These are phyloP conservation scores for Scedosporium dehoogii DNA, from an alignment of 2,329 filamentous ascomycete species.

Conservation along the genomic window DNA sequence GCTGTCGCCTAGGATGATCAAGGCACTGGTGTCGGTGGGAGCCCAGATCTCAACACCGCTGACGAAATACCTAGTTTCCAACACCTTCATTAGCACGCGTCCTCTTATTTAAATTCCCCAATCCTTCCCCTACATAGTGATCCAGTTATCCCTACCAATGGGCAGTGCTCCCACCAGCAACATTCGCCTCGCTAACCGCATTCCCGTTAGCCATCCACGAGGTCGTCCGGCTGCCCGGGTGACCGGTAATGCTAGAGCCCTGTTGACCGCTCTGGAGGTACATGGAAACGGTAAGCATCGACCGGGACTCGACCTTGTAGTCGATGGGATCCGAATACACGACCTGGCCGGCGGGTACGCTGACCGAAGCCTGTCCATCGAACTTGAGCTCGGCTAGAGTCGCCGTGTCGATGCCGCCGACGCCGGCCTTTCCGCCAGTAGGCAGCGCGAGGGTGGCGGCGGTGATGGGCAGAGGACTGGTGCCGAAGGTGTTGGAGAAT, in stretches of 20 bases:
- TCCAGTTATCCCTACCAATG: constrained; percentile 24
- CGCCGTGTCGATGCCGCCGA: constrained; percentile 37
- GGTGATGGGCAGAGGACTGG: constrained; percentile 48
- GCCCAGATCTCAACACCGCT: constrained; percentile 48
- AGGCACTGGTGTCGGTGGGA: constrained; percentile 28
- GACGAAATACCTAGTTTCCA: constrained; percentile 45
- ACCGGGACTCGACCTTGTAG: constrained; percentile 37
- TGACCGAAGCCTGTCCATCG: constrained; percentile 34
- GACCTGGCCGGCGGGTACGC: constrained; percentile 44
- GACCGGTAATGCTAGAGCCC: constrained; percentile 48
- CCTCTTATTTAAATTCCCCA: neutral
- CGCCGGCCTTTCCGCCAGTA: constrained; percentile 40
- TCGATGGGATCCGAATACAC: constrained; percentile 52
- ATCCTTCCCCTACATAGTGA: no score
- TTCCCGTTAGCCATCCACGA: constrained; percentile 51
- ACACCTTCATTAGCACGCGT: constrained; percentile 5
- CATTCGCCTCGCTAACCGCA: constrained; percentile 35
- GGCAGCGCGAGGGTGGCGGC: constrained; percentile 48
- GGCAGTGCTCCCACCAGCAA: constrained; percentile 28
- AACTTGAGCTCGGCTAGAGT: constrained; percentile 49
- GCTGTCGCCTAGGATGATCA: constrained; percentile 52
- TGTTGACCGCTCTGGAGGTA: constrained; percentile 48
- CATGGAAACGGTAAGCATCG: constrained; percentile 46
- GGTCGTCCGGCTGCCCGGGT: constrained; percentile 55
- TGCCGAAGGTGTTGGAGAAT: constrained; percentile 56